Base-by-base conservation (phyloP, 2,329 filamentous ascomycete genomes). In the Rutstroemia sydowiana region DNA sequence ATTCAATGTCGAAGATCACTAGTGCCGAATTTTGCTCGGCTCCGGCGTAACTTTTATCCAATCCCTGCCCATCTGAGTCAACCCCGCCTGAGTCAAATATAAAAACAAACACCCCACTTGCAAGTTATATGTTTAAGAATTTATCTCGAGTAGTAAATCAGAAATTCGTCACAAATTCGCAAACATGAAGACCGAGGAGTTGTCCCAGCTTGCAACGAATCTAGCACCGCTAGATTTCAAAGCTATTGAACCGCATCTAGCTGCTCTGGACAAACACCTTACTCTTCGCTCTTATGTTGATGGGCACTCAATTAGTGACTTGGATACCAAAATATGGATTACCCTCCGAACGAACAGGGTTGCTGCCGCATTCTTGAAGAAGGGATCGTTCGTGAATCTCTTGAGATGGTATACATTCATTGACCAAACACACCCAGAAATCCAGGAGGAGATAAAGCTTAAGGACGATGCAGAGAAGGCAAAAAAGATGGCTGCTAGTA, bases 391-490 rank as follows among this genome's bases (percentile, higher is more conserved):
- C 60, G 74, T 78, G 54, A 95, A 93, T 69, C 70, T 95, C 55
- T 80, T 81, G 49, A 81, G 92, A 59, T 97, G 92, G 92, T 95
- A 91, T 71, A 79, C 75, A 63, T 95, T 86, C 68, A 76, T 97
- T 60, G 89, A 95, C 69, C 81, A 88, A 61, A 81, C 79, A 34
- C 87, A 91, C 69, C 86, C 86, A 14, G 88, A 90, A 76, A 80
- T 89, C 53, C 77, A 84, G 64, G 71, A 75, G 59, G 84, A 85
- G 53, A 75, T 88, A 60, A 88, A 89, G 65, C 74, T 77, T 10
- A 75, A 86, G 63, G 85, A 85, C 62, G 79, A 81, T 44, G 79
- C 77, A n/a, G 78, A 79, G 55, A 83, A 81, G 66, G 80, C 81
- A 61, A 88, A 87, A 75, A 81, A 85, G 59, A 75, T 76, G 34